Evolutionary conservation across 2,329 filamentous ascomycete species (phyloP).

Genomic region (Curvularia sp.): DNA sequence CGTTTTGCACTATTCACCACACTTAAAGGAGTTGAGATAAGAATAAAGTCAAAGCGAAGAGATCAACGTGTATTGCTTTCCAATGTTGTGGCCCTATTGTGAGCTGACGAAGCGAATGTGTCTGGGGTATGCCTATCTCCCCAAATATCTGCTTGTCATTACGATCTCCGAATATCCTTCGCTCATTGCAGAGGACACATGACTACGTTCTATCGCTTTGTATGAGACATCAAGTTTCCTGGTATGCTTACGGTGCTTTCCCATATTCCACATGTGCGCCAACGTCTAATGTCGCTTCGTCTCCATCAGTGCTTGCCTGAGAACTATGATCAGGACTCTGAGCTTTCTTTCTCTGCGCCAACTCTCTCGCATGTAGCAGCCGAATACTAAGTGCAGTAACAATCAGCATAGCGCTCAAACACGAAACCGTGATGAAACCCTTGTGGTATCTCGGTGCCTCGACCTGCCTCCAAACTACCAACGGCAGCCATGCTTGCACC

Average conservation of each 20-base stretch:
- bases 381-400: constrained; percentile 58
- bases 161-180: neutral
- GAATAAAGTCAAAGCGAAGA: neutral
- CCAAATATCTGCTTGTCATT: neutral
- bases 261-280: neutral
- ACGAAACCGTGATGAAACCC: constrained; percentile 61
- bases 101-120: neutral
- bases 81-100: neutral
- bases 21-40: too few relatives aligned
- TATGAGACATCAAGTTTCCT: neutral
- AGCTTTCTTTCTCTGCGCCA: neutral
- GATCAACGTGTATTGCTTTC: too few relatives aligned
- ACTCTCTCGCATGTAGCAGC: constrained; percentile 53
- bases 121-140: neutral
- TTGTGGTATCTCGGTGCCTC: constrained; percentile 68
- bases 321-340: neutral
- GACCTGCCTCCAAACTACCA: constrained; percentile 70
- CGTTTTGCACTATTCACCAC: neutral
- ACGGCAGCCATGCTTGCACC: constrained; percentile 72
- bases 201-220: neutral
- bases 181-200: neutral
- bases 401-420: constrained; percentile 53
- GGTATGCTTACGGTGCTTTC: neutral
- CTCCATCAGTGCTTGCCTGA: neutral
- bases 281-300: neutral